phyloP scores from a whole-genome alignment of 2,329 filamentous ascomycete species.

The Aspergillus fumigatiaffinis region DNA sequence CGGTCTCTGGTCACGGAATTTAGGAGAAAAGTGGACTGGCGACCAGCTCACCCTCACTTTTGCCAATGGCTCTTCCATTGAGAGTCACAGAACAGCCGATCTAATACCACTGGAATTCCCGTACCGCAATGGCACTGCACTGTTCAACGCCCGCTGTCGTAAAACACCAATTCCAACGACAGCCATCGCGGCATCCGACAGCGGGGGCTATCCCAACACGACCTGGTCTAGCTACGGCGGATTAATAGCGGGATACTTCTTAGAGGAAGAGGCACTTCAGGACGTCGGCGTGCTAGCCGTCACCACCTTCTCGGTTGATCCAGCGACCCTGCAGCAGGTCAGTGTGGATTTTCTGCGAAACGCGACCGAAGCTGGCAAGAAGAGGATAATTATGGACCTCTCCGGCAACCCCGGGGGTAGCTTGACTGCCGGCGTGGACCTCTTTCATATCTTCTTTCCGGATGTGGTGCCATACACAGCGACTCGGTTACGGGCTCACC shows the following conservation, averaged over 20 bases:
- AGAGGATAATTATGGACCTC: slow-evolving; percentile 63
- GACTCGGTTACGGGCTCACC: slow-evolving; percentile 45
- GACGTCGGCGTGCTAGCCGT: background rate
- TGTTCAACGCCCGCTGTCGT: background rate
- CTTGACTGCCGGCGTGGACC: slow-evolving; percentile 44
- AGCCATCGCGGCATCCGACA: slow-evolving; percentile 8
- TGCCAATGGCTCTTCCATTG: background rate
- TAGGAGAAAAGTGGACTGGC: background rate
- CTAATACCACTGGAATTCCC: background rate
- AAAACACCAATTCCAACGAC: background rate
- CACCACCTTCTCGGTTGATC: slow-evolving; percentile 13
- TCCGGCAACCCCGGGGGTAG: slow-evolving; percentile 58
- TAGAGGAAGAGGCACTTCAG: background rate
- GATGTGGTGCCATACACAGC: slow-evolving; percentile 42
- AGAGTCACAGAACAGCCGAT: background rate
- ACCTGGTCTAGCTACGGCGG: slow-evolving; percentile 8
- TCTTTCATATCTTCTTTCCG: slow-evolving; percentile 56
- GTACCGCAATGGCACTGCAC: background rate
- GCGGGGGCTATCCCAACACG: slow-evolving; percentile 15
- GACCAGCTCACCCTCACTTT: background rate
- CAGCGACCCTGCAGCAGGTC: slow-evolving; percentile 5
- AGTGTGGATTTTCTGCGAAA: slow-evolving; percentile 21
- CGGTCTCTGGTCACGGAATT: background rate
- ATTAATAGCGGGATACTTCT: background rate
- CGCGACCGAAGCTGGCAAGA: slow-evolving; percentile 44